A percentile compares a stretch with the other conserved stretches of the same genome.
phyloP scores from a whole-genome alignment of 108 stramenopile genomes.

The Seminavis robusta region DNA sequence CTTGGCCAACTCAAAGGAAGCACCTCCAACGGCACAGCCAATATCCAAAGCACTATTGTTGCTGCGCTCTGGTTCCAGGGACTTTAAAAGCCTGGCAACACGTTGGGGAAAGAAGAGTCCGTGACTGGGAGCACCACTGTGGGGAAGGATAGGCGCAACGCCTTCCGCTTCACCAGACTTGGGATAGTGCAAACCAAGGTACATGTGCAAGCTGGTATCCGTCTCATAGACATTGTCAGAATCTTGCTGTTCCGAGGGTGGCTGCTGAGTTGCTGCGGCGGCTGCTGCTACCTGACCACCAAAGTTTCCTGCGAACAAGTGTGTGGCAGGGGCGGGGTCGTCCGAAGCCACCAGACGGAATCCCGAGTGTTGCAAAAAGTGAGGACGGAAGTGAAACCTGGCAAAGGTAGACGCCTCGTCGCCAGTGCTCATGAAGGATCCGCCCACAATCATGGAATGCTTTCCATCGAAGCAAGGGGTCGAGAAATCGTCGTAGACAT shows the following conservation, averaged over 20 bases:
- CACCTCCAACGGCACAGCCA: conserved; percentile 92
- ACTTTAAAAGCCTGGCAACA: conserved; percentile 45
- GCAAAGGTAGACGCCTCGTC: conserved; percentile 91
- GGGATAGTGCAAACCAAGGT: conserved; percentile 80
- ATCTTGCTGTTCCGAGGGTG: not conserved
- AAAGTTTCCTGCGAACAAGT: conserved; percentile 72
- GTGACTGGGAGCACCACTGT: conserved; percentile 53
- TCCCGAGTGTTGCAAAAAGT: conserved; percentile 93
- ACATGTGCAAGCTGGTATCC: conserved; percentile 63
- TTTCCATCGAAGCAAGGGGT: conserved; percentile 96
- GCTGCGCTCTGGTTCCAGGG: conserved; percentile 44
- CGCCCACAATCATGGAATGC: conserved; percentile 93
- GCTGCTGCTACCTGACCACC: conserved; percentile 60
- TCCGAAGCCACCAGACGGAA: conserved; percentile 86
- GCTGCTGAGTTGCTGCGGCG: conserved; percentile 14
- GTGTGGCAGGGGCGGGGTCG: conserved; percentile 71
- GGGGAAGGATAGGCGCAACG: conserved; percentile 54
- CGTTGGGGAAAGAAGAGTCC: conserved; percentile 72
- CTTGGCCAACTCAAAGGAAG: conserved; percentile 84
- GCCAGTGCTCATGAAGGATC: conserved; percentile 90
- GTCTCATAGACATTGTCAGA: conserved; percentile 73
- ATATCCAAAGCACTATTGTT: conserved; percentile 76
- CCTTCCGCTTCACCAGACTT: conserved; percentile 46
- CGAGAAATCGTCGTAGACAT: conserved; percentile 90
- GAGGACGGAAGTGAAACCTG: conserved; percentile 93